Percentiles rank a stretch among this genome's conserved stretches.
These are phyloP conservation scores for Metschnikowia arizonensis DNA, from an alignment of 805 yeast species.

Conservation along the genomic window DNA sequence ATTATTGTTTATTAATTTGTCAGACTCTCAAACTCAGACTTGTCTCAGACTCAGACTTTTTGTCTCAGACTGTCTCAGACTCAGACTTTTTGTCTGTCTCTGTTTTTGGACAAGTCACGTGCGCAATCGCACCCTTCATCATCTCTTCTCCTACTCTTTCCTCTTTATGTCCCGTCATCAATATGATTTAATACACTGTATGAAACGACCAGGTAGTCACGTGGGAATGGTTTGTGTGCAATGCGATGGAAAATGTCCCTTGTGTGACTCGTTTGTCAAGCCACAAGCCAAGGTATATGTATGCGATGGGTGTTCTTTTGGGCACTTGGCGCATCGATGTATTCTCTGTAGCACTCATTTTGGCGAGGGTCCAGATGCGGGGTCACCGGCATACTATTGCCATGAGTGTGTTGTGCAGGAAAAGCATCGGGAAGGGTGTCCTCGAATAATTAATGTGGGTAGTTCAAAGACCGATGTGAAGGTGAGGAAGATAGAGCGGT, in stretches of 20 bases:
- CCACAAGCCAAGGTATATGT: slow-evolving; percentile 64
- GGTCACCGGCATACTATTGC: slow-evolving; percentile 66
- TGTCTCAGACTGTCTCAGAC: too few relatives aligned
- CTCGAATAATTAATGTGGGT: slow-evolving; percentile 76
- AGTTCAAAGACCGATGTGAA: slow-evolving; percentile 64
- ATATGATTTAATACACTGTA: slow-evolving; percentile 75
- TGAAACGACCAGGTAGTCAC: slow-evolving; percentile 76
- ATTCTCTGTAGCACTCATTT: slow-evolving; percentile 73
- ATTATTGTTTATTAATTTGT: too few relatives aligned
- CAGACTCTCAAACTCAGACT: too few relatives aligned
- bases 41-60: too few relatives aligned
- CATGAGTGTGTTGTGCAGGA: slow-evolving; percentile 77
- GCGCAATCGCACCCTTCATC: too few relatives aligned
- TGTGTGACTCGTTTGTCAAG: slow-evolving; percentile 80
- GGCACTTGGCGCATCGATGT: slow-evolving; percentile 60
- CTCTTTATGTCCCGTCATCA: slow-evolving; percentile 79
- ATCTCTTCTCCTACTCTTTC: too few relatives aligned
- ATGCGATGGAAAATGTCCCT: slow-evolving; percentile 91
- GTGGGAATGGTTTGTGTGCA: slow-evolving; percentile 71
- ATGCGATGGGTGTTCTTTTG: slow-evolving; percentile 84
- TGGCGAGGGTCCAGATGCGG: slow-evolving; percentile 42
- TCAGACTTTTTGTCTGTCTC: too few relatives aligned
- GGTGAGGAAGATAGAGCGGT: slow-evolving; percentile 1
- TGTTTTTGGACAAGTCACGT: too few relatives aligned
- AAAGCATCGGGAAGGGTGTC: slow-evolving; percentile 89